These are phyloP conservation scores for Candida glucosophila DNA, from an alignment of 1,139 yeast species.

Conservation along the genomic window DNA sequence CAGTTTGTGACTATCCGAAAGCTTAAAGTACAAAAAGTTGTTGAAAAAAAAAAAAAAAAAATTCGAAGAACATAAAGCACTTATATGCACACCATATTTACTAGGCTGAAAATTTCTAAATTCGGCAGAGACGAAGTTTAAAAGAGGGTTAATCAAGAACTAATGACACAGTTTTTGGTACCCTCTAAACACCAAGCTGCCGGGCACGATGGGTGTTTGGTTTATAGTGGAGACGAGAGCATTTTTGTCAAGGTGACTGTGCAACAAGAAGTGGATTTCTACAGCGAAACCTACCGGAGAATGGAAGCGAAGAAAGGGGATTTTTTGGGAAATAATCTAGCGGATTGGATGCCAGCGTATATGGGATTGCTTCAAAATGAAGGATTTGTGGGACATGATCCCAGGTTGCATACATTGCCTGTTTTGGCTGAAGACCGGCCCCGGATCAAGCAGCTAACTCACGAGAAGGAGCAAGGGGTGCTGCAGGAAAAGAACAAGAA, in stretches of 20 bases:
- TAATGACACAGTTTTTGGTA: too few species aligned
- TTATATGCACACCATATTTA: too few species aligned
- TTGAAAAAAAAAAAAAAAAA: too few species aligned
- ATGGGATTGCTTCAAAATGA: constrained; percentile 25
- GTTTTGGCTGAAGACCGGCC: too few species aligned
- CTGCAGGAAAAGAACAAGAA: constrained; percentile 8
- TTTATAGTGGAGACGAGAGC: constrained; percentile 46
- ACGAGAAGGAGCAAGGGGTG: too few species aligned
- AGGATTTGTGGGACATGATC: constrained; percentile 3
- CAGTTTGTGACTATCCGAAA: too few species aligned
- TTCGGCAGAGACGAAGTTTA: too few species aligned
- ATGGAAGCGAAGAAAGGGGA: constrained; percentile 14
- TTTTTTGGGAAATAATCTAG: constrained; percentile 26
- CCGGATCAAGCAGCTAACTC: too few species aligned
- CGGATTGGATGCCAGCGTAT: constrained; percentile 46
- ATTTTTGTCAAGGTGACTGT: constrained; percentile 65
- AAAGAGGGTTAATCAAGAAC: too few species aligned
- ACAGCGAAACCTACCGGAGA: constrained; percentile 27
- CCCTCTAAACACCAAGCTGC: constrained; percentile 55
- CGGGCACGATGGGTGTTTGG: constrained; percentile 79
- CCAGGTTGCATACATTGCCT: constrained; percentile 4
- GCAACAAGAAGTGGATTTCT: constrained; percentile 64
- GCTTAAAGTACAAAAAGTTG: too few species aligned
- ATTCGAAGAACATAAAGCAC: too few species aligned
- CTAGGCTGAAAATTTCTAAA: too few species aligned